phyloP scores from a whole-genome alignment of 164 flowering plant species.

The Umbilicus rupestris region DNA sequence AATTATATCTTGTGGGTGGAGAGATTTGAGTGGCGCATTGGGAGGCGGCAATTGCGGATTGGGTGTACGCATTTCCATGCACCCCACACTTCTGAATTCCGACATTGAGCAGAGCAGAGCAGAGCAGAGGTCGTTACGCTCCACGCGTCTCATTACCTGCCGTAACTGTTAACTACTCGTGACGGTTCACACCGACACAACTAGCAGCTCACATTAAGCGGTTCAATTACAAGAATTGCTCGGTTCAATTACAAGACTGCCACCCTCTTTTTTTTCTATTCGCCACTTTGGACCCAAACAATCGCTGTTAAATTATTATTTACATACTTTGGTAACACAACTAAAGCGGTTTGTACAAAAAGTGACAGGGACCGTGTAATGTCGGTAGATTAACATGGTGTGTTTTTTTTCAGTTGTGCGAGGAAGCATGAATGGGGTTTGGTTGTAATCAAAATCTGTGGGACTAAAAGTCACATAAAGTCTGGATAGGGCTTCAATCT shows the following conservation, averaged over 20 bases:
- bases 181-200: background rate
- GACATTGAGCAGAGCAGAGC: background rate
- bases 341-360: too few species aligned
- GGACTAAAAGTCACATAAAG: background rate
- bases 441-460: background rate
- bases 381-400: background rate
- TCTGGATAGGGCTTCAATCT: too few species aligned
- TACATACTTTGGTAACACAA: too few species aligned
- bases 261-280: too few species aligned
- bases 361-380: too few species aligned
- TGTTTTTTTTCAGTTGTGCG: background rate
- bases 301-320: too few species aligned
- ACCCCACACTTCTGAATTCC: background rate
- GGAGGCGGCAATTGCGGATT: constrained; percentile 6
- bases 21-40: background rate
- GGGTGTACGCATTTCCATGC: background rate
- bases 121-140: background rate
- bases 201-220: too few species aligned
- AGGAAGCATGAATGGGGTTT: background rate
- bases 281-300: too few species aligned
- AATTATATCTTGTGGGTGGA: background rate
- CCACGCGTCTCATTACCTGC: background rate
- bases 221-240: too few species aligned
- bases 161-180: constrained; percentile 4
- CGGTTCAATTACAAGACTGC: too few species aligned